Percentiles rank a stretch among this genome's conserved stretches.
phyloP scores from a whole-genome alignment of 192 early-diverging fungal genomes.

The Rhizoclosmatium sp. region DNA sequence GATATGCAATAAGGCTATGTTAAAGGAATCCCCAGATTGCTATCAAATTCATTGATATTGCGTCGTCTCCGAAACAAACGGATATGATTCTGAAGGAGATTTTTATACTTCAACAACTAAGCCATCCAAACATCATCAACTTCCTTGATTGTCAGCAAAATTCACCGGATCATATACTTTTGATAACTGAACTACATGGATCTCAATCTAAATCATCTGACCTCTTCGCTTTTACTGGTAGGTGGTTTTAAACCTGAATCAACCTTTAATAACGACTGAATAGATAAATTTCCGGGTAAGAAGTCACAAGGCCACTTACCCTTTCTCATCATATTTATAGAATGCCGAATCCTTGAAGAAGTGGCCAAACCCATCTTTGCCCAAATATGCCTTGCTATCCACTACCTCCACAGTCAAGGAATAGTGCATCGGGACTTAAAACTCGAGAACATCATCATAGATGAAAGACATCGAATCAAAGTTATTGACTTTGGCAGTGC shows the following conservation, averaged over 20 bases:
- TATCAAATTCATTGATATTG: slow-evolving; percentile 53
- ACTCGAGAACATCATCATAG: slow-evolving; percentile 62
- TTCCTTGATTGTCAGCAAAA: slow-evolving; percentile 53
- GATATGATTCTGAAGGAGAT: slow-evolving; percentile 54
- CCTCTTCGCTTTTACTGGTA: slow-evolving; percentile 62
- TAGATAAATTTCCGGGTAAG: background rate
- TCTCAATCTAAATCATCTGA: slow-evolving; percentile 55
- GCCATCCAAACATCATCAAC: slow-evolving; percentile 54
- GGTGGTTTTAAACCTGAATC: background rate
- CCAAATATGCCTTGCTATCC: slow-evolving; percentile 54
- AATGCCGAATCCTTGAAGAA: slow-evolving; percentile 39
- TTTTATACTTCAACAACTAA: slow-evolving; percentile 37
- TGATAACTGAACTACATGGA: slow-evolving; percentile 59
- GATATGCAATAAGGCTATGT: background rate
- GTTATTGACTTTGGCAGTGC: slow-evolving; percentile 61
- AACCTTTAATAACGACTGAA: background rate
- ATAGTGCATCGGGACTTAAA: slow-evolving; percentile 59
- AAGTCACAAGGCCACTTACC: background rate
- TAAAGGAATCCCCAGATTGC: slow-evolving; percentile 43
- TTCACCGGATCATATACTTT: slow-evolving; percentile 43
- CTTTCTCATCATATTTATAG: slow-evolving; percentile 19
- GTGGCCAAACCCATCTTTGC: slow-evolving; percentile 45
- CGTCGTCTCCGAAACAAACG: slow-evolving; percentile 46
- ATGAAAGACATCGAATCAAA: slow-evolving; percentile 52
- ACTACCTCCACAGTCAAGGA: slow-evolving; percentile 43